These are phyloP conservation scores for Eutypella sp. DNA, from an alignment of 2,329 filamentous ascomycete species.

Conservation along the genomic window DNA sequence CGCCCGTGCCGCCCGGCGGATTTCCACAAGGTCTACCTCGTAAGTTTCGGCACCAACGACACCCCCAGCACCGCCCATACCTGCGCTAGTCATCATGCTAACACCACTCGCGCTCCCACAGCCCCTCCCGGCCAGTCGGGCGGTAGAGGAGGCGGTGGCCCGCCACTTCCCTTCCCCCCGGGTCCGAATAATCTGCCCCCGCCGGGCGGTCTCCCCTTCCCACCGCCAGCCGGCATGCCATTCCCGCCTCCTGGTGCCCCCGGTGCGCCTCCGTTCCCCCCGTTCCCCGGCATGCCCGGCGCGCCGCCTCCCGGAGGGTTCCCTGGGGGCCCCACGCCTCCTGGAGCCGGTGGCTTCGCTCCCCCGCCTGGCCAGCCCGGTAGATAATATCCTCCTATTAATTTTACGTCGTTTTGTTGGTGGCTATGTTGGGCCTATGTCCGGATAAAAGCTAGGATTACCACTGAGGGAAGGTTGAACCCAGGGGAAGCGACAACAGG, in stretches of 20 bases:
- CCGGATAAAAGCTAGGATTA: too few species aligned
- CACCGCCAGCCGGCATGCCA: slow-evolving; percentile 26
- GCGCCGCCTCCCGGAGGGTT: slow-evolving; percentile 33
- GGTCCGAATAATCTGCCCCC: slow-evolving; percentile 37
- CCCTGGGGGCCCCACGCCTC: slow-evolving; percentile 32
- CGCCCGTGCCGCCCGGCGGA: slow-evolving; percentile 56
- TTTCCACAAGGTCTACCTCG: slow-evolving; percentile 47
- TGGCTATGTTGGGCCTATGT: too few species aligned
- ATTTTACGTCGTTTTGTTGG: too few species aligned
- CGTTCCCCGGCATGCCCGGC: slow-evolving; percentile 37
- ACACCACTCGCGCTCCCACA: slow-evolving; percentile 19
- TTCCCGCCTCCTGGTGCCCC: slow-evolving; percentile 32
- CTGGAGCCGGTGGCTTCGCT: slow-evolving; percentile 22
- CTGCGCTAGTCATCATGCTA: slow-evolving; percentile 3
- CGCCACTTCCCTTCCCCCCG: slow-evolving; percentile 39
- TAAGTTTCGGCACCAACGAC: slow-evolving; percentile 33
- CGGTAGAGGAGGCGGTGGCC: slow-evolving; percentile 47
- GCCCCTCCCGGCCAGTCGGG: slow-evolving; percentile 41
- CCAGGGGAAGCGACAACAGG: too few species aligned
- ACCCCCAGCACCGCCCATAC: slow-evolving; percentile 7
- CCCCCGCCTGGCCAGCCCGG: slow-evolving; percentile 32
- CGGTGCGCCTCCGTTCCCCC: slow-evolving; percentile 46
- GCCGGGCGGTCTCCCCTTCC: slow-evolving; percentile 28
- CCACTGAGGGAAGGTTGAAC: too few species aligned
- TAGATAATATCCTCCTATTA: slow-evolving; percentile 25